phyloP scores from a whole-genome alignment of 225 moss, liverwort and hornwort species.

The Takakia lepidozioides region DNA sequence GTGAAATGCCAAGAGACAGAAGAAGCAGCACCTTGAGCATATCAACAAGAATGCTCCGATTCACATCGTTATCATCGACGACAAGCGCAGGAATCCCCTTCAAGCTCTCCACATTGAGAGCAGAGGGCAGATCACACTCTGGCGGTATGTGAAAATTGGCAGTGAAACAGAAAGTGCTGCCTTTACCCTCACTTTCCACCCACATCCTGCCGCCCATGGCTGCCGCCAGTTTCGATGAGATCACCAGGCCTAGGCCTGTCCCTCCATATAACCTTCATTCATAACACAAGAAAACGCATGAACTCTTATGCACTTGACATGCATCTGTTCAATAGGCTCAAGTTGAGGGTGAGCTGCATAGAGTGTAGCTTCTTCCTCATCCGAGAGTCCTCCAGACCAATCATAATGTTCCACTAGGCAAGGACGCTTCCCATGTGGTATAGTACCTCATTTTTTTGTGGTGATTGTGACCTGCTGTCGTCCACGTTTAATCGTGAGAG shows the following conservation, averaged over 20 bases:
- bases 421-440: too few relatives aligned
- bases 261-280: constrained; percentile 45
- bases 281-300: not conserved
- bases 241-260: constrained; percentile 53
- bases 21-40: constrained; percentile 27
- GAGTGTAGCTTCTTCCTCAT: too few relatives aligned
- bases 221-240: constrained; percentile 53
- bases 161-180: constrained; percentile 51
- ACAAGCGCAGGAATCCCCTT: constrained; percentile 41
- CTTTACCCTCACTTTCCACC: constrained; percentile 58
- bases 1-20: not conserved
- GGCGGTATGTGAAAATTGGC: constrained; percentile 57
- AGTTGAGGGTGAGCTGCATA: too few relatives aligned
- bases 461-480: too few relatives aligned
- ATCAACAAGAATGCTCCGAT: constrained; percentile 45
- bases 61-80: constrained; percentile 50
- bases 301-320: too few relatives aligned
- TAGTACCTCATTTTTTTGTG: too few relatives aligned
- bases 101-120: constrained; percentile 39
- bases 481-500: too few relatives aligned
- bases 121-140: constrained; percentile 46
- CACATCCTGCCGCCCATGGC: constrained; percentile 64
- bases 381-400: too few relatives aligned
- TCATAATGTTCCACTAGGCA: too few relatives aligned
- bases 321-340: too few relatives aligned